A percentile compares a stretch with the other conserved stretches of the same genome.
Evolutionary conservation across 768 basidiomycete species (phyloP).

Genomic region (Leccinellum rugosiceps): DNA sequence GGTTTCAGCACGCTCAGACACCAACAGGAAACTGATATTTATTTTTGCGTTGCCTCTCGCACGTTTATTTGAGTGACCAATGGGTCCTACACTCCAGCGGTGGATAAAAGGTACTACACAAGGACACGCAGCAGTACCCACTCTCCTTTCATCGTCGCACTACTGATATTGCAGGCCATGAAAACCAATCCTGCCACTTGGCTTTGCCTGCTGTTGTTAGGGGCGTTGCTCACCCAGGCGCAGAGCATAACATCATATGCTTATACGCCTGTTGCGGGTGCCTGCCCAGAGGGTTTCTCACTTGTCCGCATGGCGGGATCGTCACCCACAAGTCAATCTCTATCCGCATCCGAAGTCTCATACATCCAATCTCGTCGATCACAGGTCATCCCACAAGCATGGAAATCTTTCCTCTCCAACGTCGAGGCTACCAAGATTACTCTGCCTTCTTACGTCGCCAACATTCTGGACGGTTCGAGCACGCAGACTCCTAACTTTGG

Average conservation of each 20-base stretch:
- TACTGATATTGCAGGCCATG: background rate
- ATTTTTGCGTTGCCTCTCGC: background rate
- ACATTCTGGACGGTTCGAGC: conserved; percentile 24
- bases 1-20: too few species aligned
- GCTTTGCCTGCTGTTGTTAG: conserved; percentile 9
- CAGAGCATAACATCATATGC: conserved; percentile 23
- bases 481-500: conserved; percentile 36
- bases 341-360: conserved; percentile 33
- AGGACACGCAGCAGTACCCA: background rate
- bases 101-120: background rate
- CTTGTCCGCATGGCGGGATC: conserved; percentile 30
- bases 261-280: conserved; percentile 22
- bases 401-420: conserved; percentile 38
- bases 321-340: conserved; percentile 25
- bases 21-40: background rate
- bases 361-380: conserved; percentile 37
- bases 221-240: conserved; percentile 10
- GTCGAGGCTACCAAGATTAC: conserved; percentile 29
- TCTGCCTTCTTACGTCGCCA: conserved; percentile 35
- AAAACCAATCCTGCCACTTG: background rate
- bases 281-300: conserved; percentile 22
- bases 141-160: background rate
- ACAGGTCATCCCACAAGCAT: conserved; percentile 38
- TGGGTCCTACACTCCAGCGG: background rate
- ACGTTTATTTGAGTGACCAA: background rate